Evolutionary conservation across 768 basidiomycete genomes (phyloP).

Genomic region (Tylopilus plumbeoviolaceoides): DNA sequence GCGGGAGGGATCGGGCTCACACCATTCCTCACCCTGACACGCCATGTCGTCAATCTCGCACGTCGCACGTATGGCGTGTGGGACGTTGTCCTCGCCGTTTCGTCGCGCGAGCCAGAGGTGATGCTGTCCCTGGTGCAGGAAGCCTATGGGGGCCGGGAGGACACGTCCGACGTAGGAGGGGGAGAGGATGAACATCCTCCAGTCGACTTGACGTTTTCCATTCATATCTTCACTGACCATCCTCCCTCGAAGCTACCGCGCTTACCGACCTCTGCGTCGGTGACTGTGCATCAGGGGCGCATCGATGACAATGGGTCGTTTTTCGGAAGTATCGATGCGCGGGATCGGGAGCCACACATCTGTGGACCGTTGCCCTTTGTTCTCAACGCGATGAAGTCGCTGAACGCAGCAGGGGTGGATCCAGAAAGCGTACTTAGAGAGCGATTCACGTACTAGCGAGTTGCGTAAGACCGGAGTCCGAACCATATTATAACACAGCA

Average conservation of each 20-base stretch:
- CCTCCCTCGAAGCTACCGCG: background rate
- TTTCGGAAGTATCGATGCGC: slow-evolving; percentile 17
- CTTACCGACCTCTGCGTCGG: slow-evolving; percentile 9
- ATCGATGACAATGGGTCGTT: slow-evolving; percentile 17
- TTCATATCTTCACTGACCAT: slow-evolving; percentile 16
- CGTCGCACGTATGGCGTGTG: slow-evolving; percentile 19
- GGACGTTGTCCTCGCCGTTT: slow-evolving; percentile 47
- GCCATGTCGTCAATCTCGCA: slow-evolving; percentile 14
- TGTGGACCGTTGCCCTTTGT: slow-evolving; percentile 27
- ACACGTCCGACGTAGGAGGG: background rate
- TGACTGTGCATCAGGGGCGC: slow-evolving; percentile 15
- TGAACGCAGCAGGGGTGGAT: slow-evolving; percentile 19
- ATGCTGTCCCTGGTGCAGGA: slow-evolving; percentile 40
- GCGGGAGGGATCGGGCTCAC: slow-evolving; percentile 66
- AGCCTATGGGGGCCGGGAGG: slow-evolving; percentile 17
- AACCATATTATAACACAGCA: too few species aligned
- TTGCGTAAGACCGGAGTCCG: background rate
- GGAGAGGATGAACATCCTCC: background rate
- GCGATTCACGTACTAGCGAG: slow-evolving; percentile 23
- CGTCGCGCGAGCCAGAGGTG: slow-evolving; percentile 53
- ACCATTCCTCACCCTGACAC: slow-evolving; percentile 56
- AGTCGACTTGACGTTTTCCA: slow-evolving; percentile 14
- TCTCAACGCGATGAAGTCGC: slow-evolving; percentile 20
- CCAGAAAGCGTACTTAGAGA: slow-evolving; percentile 22
- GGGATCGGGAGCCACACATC: slow-evolving; percentile 15